Evolutionary conservation across 805 yeast species (phyloP).

Genomic region (Candida boleticola): DNA sequence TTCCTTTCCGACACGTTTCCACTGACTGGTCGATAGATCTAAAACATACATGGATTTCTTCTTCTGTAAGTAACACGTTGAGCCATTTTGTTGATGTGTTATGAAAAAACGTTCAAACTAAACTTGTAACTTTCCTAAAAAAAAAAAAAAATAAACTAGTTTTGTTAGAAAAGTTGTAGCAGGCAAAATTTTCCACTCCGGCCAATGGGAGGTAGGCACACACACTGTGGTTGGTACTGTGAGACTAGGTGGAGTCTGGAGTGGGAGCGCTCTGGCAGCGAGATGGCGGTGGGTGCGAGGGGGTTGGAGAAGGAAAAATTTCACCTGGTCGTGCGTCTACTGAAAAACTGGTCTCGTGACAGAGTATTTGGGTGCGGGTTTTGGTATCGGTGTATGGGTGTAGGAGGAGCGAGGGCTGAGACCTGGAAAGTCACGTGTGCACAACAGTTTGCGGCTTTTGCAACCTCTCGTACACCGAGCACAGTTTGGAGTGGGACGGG

Average conservation of each 20-base stretch:
- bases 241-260: neutral
- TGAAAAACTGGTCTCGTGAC: conserved; percentile 5
- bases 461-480: too few relatives aligned
- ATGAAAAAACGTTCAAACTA: conserved; percentile 1
- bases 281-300: too few relatives aligned
- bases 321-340: conserved; percentile 5
- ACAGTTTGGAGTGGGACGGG: too few relatives aligned
- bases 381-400: conserved; percentile 4
- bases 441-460: neutral
- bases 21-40: too few relatives aligned
- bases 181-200: conserved; percentile 2
- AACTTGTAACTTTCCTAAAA: too few relatives aligned
- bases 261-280: neutral
- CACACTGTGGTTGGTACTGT: neutral
- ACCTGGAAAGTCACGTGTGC: conserved; percentile 3
- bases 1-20: too few relatives aligned
- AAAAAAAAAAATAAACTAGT: conserved; percentile 1
- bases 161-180: neutral
- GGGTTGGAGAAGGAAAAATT: conserved; percentile 1
- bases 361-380: neutral
- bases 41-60: conserved; percentile 84
- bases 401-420: neutral
- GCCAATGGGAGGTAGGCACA: conserved; percentile 1
- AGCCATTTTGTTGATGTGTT: conserved; percentile 65
- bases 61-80: conserved; percentile 99